Base-by-base conservation (phyloP, 345 rosid species). In the Salix caprea region DNA sequence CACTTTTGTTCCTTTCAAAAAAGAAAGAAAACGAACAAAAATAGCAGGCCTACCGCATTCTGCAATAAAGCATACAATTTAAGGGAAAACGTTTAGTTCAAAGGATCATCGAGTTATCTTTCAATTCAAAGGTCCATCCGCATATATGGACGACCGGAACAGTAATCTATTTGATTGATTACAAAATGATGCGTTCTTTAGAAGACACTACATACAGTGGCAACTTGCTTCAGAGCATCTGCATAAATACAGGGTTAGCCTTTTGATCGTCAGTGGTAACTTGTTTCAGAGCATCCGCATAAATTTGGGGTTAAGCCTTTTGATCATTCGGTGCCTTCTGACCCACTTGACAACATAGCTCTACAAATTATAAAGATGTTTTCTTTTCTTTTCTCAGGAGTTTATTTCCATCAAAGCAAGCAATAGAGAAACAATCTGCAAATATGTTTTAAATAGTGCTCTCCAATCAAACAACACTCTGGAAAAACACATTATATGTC, bases 381-480 rank as follows among this genome's bases (percentile, higher is more conserved):
- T n/a, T 58, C 7, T 56, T 23, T 23, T 10, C 13, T n/a, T 24
- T 11, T 58, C 64, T 10, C 26, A 10, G 30, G 6, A 75, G 54
- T 58, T 68, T 68, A 76, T 58, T 76, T 19, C 42, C 72, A 72
- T 40, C 37, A 68, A 78, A 69, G 26, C 75, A 78, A 67, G 37
- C 16, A 5, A 8, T 13, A 67, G 64, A 81, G 61, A 65, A 69
- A 74, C 82, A 78, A 82, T 70, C 77, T 46, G 71, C 75, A 73
- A 76, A 71, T n/a, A 72, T 74, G 56, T 65, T 42, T 58, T 70
- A 67, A 67, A 75, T 74, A 71, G 75, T 74, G 14, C 66, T 72
- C 76, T 67, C 48, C 82, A 79, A 78, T 69, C 84, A 79, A 74
- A 67, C 81, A 78, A 70, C 86, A 83, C 84, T 54, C 75, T 18